Percentiles rank a stretch among this genome's conserved stretches.
These are phyloP conservation scores for Candida insectalens DNA, from an alignment of 805 yeast genomes.

Conservation along the genomic window DNA sequence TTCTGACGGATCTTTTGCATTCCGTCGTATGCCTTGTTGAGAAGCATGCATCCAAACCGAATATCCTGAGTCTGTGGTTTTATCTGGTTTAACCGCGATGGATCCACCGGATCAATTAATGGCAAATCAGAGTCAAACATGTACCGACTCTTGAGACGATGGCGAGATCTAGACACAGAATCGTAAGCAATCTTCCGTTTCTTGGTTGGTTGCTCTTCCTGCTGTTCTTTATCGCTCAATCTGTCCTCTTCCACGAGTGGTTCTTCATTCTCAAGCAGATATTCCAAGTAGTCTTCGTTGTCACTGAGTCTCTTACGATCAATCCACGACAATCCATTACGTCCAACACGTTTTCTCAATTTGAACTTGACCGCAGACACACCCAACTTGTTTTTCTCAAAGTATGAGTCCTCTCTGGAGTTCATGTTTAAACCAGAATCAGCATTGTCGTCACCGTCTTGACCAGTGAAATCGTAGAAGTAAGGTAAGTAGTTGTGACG, in stretches of 20 bases:
- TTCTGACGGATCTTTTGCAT: conserved; percentile 66
- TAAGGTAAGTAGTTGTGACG: conserved; percentile 28
- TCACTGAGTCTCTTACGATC: conserved; percentile 52
- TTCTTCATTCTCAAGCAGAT: conserved; percentile 29
- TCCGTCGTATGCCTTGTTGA: conserved; percentile 82
- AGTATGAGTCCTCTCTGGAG: conserved; percentile 7
- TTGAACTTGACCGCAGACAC: conserved; percentile 45
- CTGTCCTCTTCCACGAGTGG: conserved; percentile 10
- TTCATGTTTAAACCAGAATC: conserved; percentile 14
- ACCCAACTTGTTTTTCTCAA: conserved; percentile 15
- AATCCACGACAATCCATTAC: conserved; percentile 59
- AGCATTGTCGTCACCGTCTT: conserved; percentile 10
- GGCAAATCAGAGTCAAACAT: conserved; percentile 37
- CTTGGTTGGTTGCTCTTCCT: conserved; percentile 1
- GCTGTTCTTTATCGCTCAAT: conserved; percentile 2
- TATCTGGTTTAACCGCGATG: conserved; percentile 73
- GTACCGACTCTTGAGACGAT: conserved; percentile 40
- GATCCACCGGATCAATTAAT: conserved; percentile 54
- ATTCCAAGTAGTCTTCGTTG: conserved; percentile 23
- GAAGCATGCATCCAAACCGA: conserved; percentile 83
- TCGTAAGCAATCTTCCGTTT: conserved; percentile 24
- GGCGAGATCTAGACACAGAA: conserved; percentile 22
- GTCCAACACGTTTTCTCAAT: conserved; percentile 66
- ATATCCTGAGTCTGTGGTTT: conserved; percentile 82
- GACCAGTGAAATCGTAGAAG: conserved; percentile 30